phyloP scores from a whole-genome alignment of 371 early-diverging fungal species.

The Mucor mucedo region DNA sequence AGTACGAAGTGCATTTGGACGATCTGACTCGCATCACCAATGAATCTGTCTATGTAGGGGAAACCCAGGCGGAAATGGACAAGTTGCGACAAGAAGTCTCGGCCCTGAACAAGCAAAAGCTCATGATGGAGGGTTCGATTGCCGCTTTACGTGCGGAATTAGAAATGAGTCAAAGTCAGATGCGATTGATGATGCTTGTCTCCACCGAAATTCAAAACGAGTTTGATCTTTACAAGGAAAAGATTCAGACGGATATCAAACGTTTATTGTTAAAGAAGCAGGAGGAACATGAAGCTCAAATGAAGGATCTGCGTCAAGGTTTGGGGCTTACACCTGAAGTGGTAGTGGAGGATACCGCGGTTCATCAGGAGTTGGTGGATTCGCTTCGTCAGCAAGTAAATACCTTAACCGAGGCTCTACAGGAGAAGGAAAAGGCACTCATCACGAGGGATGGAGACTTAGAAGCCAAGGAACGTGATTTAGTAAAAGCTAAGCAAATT shows the following conservation, averaged over 20 bases:
- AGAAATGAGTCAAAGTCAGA: slow-evolving; percentile 37
- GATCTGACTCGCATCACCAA: slow-evolving; percentile 5
- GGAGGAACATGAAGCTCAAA: slow-evolving; percentile 13
- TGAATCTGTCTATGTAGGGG: slow-evolving; percentile 13
- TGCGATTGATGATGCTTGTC: slow-evolving; percentile 36
- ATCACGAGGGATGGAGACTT: neutral
- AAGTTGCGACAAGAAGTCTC: slow-evolving; percentile 27
- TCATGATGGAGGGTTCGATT: slow-evolving; percentile 25
- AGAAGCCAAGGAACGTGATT: slow-evolving; percentile 1
- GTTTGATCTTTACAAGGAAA: slow-evolving; percentile 24
- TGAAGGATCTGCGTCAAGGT: slow-evolving; percentile 13
- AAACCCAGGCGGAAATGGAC: slow-evolving; percentile 15
- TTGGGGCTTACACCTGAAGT: neutral
- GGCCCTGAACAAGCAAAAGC: slow-evolving; percentile 22
- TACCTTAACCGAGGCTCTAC: neutral
- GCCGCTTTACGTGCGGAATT: slow-evolving; percentile 28
- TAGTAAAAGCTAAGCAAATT: neutral
- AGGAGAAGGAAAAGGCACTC: neutral
- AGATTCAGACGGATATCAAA: slow-evolving; percentile 16
- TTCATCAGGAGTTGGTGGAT: too few species aligned
- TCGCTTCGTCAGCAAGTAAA: neutral
- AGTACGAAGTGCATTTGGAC: slow-evolving; percentile 24
- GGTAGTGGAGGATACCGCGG: slow-evolving; percentile 4
- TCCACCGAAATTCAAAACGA: slow-evolving; percentile 43
- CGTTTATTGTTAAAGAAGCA: slow-evolving; percentile 11